phyloP scores from a whole-genome alignment of 1,284 basidiomycete species.

The Tilletiopsis washingtonensis region DNA sequence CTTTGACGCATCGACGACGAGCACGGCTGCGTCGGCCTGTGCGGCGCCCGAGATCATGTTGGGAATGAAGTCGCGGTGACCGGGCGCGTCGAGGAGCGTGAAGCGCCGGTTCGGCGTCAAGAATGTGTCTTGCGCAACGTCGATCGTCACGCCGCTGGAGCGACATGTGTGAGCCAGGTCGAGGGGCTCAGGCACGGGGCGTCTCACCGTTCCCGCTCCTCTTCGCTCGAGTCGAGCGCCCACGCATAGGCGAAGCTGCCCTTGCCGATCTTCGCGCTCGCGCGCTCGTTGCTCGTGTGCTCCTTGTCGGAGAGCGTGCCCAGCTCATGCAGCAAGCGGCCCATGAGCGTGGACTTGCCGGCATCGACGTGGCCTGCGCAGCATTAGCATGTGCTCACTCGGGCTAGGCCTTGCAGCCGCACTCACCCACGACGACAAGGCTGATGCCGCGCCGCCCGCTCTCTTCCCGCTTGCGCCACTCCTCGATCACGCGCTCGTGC shows the following conservation, averaged over 20 bases:
- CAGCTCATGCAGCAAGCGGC: conserved; percentile 81
- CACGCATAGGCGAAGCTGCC: conserved; percentile 95
- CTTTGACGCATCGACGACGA: conserved; percentile 83
- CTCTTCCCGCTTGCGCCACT: conserved; percentile 58
- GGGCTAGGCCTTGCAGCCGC: background rate
- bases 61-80: conserved; percentile 93
- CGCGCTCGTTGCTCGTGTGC: conserved; percentile 74
- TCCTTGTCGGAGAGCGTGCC: conserved; percentile 80
- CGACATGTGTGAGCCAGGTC: too few relatives aligned
- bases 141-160: conserved; percentile 91
- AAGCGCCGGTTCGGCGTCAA: conserved; percentile 69
- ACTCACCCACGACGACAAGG: conserved; percentile 83
- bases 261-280: conserved; percentile 84
- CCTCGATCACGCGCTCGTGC: conserved; percentile 74
- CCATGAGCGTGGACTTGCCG: conserved; percentile 97
- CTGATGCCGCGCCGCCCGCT: conserved; percentile 67
- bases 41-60: conserved; percentile 99
- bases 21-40: conserved; percentile 87
- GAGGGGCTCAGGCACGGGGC: conserved; percentile 38
- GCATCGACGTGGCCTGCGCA: conserved; percentile 90
- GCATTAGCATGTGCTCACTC: background rate
- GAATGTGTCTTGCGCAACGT: conserved; percentile 80
- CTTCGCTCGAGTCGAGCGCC: conserved; percentile 85
- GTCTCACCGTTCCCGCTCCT: conserved; percentile 89
- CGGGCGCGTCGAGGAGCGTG: conserved; percentile 90